Percentiles rank a stretch among this genome's conserved stretches.
These are phyloP conservation scores for Moricandia arvensis DNA, from an alignment of 345 rosid species.

Conservation along the genomic window DNA sequence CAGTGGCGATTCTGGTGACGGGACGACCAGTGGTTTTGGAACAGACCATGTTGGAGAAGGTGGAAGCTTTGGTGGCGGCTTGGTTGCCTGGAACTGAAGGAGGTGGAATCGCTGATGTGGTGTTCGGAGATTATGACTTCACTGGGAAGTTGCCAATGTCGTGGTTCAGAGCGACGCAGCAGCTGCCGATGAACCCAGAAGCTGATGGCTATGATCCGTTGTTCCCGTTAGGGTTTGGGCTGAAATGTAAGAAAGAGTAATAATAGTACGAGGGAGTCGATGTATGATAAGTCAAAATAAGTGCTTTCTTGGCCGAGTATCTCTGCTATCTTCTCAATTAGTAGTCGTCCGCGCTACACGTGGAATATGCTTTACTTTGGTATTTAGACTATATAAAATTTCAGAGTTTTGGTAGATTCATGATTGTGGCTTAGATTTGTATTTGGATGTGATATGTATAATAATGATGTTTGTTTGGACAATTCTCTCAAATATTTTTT, in stretches of 20 bases:
- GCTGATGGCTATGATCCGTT: conserved; percentile 51
- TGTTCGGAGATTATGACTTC: conserved; percentile 33
- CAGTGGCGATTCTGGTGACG: conserved; percentile 55
- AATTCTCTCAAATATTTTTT: too few relatives aligned
- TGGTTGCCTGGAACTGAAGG: conserved; percentile 31
- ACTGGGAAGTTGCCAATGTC: conserved; percentile 14
- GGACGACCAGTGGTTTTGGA: conserved; percentile 73
- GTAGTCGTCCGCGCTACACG: too few relatives aligned
- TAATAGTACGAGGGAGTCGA: neutral
- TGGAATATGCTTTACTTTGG: too few relatives aligned
- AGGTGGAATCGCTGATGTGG: conserved; percentile 12
- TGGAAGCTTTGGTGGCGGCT: conserved; percentile 55
- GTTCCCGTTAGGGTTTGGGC: conserved; percentile 15
- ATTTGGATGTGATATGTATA: too few relatives aligned
- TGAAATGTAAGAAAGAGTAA: neutral
- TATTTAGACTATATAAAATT: too few relatives aligned
- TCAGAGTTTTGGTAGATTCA: too few relatives aligned
- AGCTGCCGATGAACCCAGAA: conserved; percentile 46
- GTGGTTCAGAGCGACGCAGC: conserved; percentile 32
- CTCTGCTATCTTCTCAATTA: neutral
- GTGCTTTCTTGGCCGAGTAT: neutral
- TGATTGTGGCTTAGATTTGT: too few relatives aligned
- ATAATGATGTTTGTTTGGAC: too few relatives aligned
- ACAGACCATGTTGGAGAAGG: conserved; percentile 50
- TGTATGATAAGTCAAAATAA: neutral